Evolutionary conservation across 768 basidiomycete species (phyloP), one percentile per base, ranked within the genome.

Genomic region (Lactarius sanguifluus): DNA sequence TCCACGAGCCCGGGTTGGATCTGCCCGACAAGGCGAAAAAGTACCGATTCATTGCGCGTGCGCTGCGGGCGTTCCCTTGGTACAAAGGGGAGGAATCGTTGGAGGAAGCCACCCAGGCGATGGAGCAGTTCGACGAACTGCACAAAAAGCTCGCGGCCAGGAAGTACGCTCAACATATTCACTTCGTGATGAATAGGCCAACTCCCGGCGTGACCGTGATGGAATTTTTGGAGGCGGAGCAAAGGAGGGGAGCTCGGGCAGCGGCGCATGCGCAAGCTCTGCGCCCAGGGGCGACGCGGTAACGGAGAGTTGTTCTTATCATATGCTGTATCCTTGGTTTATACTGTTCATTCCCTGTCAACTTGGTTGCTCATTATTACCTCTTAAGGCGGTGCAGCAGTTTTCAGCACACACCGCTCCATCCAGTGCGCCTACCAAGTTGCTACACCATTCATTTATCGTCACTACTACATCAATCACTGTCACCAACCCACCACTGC

Each of bases 21-120:
- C 45, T 47, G 6, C 59, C 32, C 9, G 41, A 50, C 32, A 9
- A 34, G 16, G 30, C 16, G n/a, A 36, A 34, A 34, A 47, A n/a
- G 32, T 7, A 13, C 36, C 43, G 12, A 15, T 47, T 34, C 28
- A n/a, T 50, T 7, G 45, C 32, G 30, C 43, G 45, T 2, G 15
- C 43, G 41, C 41, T 62, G 28, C 23, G 32, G 40, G 9, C 16
- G 5, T 57, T 56, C 34, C 20, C 62, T 41, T 62, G 54, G 62
- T 62, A 43, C n/a, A 34, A 56, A 32, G 61, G 41, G 15, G 30
- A 57, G 5, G 20, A 62, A 25, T 54, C 62, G 15, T n/a, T 56
- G 10, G 20, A 45, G n/a, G 62, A 62, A n/a, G 54, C 62, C 10
- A 25, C 56, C 20, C 7, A 43, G 2, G 55, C 30, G n/a, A 13